These are phyloP conservation scores for Ramularia endophylla DNA, from an alignment of 2,329 filamentous ascomycete species.

Conservation along the genomic window DNA sequence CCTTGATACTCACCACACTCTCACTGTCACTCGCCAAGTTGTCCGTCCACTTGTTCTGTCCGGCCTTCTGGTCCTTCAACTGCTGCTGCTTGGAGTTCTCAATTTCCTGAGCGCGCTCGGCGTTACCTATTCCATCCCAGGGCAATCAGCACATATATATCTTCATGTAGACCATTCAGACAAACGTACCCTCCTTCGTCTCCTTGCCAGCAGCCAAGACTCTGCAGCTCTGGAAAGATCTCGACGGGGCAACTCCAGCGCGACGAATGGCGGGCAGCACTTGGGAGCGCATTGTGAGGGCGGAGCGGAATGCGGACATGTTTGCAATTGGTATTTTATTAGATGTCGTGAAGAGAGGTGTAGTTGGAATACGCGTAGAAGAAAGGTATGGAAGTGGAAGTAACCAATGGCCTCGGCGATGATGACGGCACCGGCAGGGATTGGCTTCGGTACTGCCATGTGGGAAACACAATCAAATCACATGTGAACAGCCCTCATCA, in stretches of 20 bases:
- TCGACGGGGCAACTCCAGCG: constrained; percentile 8
- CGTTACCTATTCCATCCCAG: constrained; percentile 34
- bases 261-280: constrained; percentile 23
- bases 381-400: too few relatives aligned
- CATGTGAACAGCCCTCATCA: neutral
- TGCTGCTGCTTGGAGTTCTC: constrained; percentile 59
- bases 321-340: neutral
- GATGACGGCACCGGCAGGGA: too few relatives aligned
- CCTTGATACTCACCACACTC: constrained; percentile 53
- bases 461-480: neutral
- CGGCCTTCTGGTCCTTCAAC: constrained; percentile 46
- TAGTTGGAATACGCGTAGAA: too few relatives aligned
- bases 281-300: constrained; percentile 24
- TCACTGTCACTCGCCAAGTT: constrained; percentile 74
- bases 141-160: too few relatives aligned
- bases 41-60: constrained; percentile 69
- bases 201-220: constrained; percentile 38
- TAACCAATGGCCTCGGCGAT: too few relatives aligned
- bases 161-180: too few relatives aligned
- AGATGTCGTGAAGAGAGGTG: neutral
- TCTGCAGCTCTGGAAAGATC: constrained; percentile 35
- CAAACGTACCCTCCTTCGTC: constrained; percentile 36
- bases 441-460: too few relatives aligned
- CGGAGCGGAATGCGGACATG: constrained; percentile 17
- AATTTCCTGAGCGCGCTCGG: constrained; percentile 39